Evolutionary conservation across 257 asterid species (phyloP).

Genomic region (Buddleja alternifolia): DNA sequence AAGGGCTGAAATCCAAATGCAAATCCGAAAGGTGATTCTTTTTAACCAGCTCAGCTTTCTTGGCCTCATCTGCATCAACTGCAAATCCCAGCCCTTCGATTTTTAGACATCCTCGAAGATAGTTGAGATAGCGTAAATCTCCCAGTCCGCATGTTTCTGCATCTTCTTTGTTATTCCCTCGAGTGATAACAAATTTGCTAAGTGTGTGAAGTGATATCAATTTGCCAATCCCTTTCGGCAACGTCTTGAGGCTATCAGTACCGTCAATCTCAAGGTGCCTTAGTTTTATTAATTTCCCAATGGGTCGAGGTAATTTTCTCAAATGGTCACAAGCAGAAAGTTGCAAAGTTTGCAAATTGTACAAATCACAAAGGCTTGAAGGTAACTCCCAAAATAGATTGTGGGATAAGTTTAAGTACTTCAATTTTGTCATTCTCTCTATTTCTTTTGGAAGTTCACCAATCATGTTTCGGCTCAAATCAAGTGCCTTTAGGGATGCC

Average conservation of each 20-base stretch:
- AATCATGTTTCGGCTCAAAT: constrained; percentile 65
- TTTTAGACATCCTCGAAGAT: constrained; percentile 56
- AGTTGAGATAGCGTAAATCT: constrained; percentile 51
- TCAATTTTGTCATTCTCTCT: constrained; percentile 45
- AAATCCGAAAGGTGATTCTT: constrained; percentile 47
- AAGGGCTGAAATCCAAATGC: constrained; percentile 56
- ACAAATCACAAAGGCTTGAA: constrained; percentile 49
- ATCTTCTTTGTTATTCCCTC: no score
- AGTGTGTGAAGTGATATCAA: constrained; percentile 58
- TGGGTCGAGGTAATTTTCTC: constrained; percentile 39
- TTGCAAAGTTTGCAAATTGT: constrained; percentile 58
- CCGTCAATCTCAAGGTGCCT: constrained; percentile 65
- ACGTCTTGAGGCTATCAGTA: constrained; percentile 48
- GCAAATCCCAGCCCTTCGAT: constrained; percentile 63
- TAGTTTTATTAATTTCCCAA: constrained; percentile 43
- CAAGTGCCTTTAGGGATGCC: constrained; percentile 41
- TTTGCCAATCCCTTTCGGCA: constrained; percentile 63
- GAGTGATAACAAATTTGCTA: constrained; percentile 49
- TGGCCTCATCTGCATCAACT: constrained; percentile 48
- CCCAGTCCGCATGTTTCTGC: constrained; percentile 40
- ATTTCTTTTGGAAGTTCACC: constrained; percentile 56
- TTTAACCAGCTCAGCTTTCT: constrained; percentile 44
- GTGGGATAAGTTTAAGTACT: constrained; percentile 66
- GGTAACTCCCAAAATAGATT: constrained; percentile 68
- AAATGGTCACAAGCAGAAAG: constrained; percentile 60